Base-by-base conservation (phyloP, 225 moss, liverwort and hornwort species). In the Anthoceros angustus region DNA sequence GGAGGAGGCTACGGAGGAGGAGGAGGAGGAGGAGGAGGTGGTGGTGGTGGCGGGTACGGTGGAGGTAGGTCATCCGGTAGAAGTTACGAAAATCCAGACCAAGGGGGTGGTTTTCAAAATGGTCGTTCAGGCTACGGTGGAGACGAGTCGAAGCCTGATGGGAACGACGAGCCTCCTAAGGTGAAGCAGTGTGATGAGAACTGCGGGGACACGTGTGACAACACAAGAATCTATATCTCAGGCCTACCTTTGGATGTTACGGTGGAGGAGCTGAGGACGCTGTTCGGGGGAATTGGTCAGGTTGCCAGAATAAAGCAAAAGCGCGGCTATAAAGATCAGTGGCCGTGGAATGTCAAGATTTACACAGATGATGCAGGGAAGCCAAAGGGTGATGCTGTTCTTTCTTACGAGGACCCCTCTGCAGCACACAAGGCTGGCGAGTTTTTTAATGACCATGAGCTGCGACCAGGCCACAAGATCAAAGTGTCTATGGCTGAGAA, bases 281-380 rank as follows among this genome's bases (percentile, higher is more conserved):
- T 95, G 23, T 95, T 95, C 67, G 95, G 95, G n/a, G 91, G 91
- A 64, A 95, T 95, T 71, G 91, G 88, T 9, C 91, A 95, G 73
- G 95, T 95, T 25, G 95, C 91, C 42, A 86, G 91, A 84, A 83
- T 95, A 85, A 95, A 95, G 66, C 91, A 95, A 61, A 95, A 95
- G 86, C 85, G 88, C 45, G 95, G 91, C 5, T 95, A 87, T 77
- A 95, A 95, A 84, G 95, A 95, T 70, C 95, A 95, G 73, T 95
- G 95, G 95, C 95, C 95, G 20, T 88, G 88, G 69, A 95, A 91
- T 64, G 83, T 95, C 80, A 95, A 95, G 86, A 88, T 95, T 70
- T 95, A 91, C 65, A 77, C 73, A 40, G 88, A 95, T 50, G 95
- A 95, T 41, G 75, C 77, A 39, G 83, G 83, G 75, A 88, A 95